phyloP scores from a whole-genome alignment of 768 basidiomycete genomes.

The Piloderma croceum region DNA sequence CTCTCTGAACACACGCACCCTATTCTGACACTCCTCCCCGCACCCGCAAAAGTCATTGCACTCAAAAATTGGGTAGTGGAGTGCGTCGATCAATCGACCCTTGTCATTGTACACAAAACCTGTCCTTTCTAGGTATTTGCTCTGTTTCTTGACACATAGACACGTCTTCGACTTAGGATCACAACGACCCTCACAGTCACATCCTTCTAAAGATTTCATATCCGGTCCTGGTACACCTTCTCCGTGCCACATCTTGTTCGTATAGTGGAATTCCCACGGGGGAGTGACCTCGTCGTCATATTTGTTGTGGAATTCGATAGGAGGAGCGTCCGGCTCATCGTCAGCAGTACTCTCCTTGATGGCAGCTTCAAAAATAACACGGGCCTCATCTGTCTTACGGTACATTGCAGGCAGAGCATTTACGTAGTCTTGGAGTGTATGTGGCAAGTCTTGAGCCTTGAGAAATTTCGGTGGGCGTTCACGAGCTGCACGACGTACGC shows the following conservation, averaged over 20 bases:
- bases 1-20: conserved; percentile 44
- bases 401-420: conserved; percentile 43
- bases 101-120: conserved; percentile 69
- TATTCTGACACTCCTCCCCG: conserved; percentile 73
- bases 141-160: conserved; percentile 59
- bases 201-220: conserved; percentile 51
- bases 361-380: conserved; percentile 54
- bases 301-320: conserved; percentile 61
- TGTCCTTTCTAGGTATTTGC: conserved; percentile 12
- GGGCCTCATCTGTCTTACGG: conserved; percentile 38
- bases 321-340: conserved; percentile 66
- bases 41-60: conserved; percentile 82
- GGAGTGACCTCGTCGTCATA: conserved; percentile 68
- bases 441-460: conserved; percentile 48
- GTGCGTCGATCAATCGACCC: conserved; percentile 44
- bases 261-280: conserved; percentile 83
- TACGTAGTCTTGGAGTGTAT: conserved; percentile 59
- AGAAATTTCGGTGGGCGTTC: not conserved
- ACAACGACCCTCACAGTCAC: conserved; percentile 71
- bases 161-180: conserved; percentile 71
- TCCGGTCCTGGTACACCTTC: conserved; percentile 66
- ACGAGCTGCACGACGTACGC: not conserved
- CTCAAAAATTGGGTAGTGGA: conserved; percentile 71
- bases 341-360: conserved; percentile 60
- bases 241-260: conserved; percentile 74